Base-by-base conservation (phyloP, 2,329 filamentous ascomycete species). In the Reticulascus tulasneorum region DNA sequence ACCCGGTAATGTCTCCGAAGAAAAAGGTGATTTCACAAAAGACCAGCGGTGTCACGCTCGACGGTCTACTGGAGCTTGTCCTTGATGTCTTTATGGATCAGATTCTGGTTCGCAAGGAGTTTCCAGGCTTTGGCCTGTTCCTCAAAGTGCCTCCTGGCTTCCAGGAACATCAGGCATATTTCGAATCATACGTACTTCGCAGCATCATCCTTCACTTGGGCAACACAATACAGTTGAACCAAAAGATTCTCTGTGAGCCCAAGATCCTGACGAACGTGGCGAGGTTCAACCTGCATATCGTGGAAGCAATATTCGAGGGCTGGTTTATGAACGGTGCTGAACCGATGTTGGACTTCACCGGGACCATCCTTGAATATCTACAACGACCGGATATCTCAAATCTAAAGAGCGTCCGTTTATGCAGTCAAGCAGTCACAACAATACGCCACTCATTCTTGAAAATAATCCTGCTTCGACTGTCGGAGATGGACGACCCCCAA, bases 261-360 rank as follows among this genome's bases (percentile, higher is more conserved):
- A 81, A 84, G 42, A 77, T 94, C 1, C 67, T 98, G 32, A 91
- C 84, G 5, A 98, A 98, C 48, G 71, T 98, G 53, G 82, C 85
- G 1, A 79, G 89, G 10, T 84, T 96, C 45, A 79, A 82, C 21
- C 68, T 77, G 4, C 87, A 97, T 53, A 76, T 97, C 56, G 79
- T 84, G 1, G 93, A 98, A 57, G 86, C 88, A 6, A 83, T 95
- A 10, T 96, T 93, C 47, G 93, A 97, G 60, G 93, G 93, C 12
- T 96, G 90, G 87, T 97, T 97, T 53, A 77, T 96, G 45, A 84
- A 93, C 47, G 91, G 91, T 2, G 86, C 86, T 2, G 85, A 89
- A 49, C 73, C 79, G 5, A 75, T 93, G 48, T 73, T 97, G 21
- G 90, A 97, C 51, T 94, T 96, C 50, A 77, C 83, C 4, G 93